Evolutionary conservation across 164 flowering plant species (phyloP), one percentile per base, ranked within the genome.

Genomic region (Tetrastigma voinierianum): DNA sequence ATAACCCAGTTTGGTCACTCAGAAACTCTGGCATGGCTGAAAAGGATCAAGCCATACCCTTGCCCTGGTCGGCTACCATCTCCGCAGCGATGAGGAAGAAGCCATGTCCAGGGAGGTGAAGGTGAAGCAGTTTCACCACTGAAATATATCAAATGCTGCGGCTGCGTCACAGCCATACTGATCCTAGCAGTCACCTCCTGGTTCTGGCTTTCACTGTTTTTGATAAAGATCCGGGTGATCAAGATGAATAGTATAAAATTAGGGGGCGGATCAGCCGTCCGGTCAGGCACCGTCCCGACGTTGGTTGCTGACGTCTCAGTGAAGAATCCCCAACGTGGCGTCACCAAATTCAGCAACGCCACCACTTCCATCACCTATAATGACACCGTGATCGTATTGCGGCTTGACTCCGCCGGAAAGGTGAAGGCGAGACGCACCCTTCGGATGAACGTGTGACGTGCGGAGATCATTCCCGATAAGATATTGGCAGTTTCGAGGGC

Each of bases 121-220:
- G n/a, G n/a, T n/a, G n/a, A n/a, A 46, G 20, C 52, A 70, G 15
- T 65, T 19, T 0, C 67, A 20, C 19, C 40, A 8, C 49, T 59
- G 14, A 80, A 49, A 10, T 78, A 66, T 59, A 57, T 82, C 72
- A 68, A 62, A 47, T 75, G 75, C 43, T 75, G 77, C 19, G 87
- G 90, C 21, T 83, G 86, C 57, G 4, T 73, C 61, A 56, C 69
- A 5, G 84, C 82, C 2, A 0, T 80, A 1, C 25, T 81, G 9
- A 57, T 84, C 21, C 21, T 68, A 0, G 72, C 52, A 40, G 70
- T 78, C 9, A n/a, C 9, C 10, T 71, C 20, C 5, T 81, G 1
- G 46, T 80, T 1, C 83, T 89, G n/a, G 64, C 54, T 2, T 75
- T 84, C 66, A 87, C 90, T 2, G 74, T 85, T 11, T 84, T 89